These are phyloP conservation scores for Trichoderma lentiforme DNA, from an alignment of 2,329 filamentous ascomycete genomes.

Conservation along the genomic window DNA sequence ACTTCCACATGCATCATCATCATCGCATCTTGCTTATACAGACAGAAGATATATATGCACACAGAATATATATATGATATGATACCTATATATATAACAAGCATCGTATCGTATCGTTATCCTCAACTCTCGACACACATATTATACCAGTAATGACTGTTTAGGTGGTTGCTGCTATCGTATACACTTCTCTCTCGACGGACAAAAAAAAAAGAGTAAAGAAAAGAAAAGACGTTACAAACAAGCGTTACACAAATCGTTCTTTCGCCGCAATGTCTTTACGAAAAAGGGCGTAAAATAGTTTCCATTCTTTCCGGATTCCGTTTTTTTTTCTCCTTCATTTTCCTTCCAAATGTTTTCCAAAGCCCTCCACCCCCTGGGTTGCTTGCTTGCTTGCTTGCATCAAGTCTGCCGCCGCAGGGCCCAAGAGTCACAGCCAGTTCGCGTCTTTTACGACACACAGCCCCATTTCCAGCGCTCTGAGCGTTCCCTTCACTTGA, in stretches of 20 bases:
- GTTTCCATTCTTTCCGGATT: not conserved
- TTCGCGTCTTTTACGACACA: not conserved
- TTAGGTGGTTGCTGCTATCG: slow-evolving; percentile 16
- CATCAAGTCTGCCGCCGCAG: not conserved
- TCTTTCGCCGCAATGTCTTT: slow-evolving; percentile 9
- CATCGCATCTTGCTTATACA: not conserved
- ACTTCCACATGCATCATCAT: not conserved
- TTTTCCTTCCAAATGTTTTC: not conserved
- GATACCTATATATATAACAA: not conserved
- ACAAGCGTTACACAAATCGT: slow-evolving; percentile 16
- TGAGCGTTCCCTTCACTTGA: slow-evolving; percentile 14
- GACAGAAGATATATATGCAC: not conserved
- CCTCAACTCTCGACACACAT: not conserved
- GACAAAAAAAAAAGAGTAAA: not conserved
- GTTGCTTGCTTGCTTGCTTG: not conserved
- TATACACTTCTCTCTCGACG: slow-evolving; percentile 1
- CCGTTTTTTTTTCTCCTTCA: slow-evolving; percentile 2
- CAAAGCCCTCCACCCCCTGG: not conserved
- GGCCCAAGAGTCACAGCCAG: not conserved
- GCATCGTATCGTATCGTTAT: not conserved
- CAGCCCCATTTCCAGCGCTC: slow-evolving; percentile 7
- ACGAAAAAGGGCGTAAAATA: not conserved
- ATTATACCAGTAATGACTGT: slow-evolving; percentile 19
- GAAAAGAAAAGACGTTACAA: slow-evolving; percentile 3
- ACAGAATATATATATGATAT: not conserved